Conservation (phyloP, 2,329 filamentous ascomycete genomes). For the Cladosporium phlei region DNA sequence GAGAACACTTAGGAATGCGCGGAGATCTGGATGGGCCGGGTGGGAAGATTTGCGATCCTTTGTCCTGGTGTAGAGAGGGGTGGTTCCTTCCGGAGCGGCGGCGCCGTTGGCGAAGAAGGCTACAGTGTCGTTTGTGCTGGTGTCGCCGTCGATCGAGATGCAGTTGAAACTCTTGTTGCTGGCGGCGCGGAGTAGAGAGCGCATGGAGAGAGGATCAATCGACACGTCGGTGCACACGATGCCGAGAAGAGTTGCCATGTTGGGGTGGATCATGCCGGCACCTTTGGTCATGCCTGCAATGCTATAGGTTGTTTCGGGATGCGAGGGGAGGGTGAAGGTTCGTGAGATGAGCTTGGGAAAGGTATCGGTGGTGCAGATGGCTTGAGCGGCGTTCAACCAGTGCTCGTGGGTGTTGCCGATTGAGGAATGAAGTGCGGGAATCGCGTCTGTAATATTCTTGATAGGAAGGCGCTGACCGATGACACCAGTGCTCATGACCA, state of each 20-base stretch:
- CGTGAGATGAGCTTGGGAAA: conserved; percentile 92
- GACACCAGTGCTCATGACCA: conserved; percentile 98
- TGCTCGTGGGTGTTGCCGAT: conserved; percentile 73
- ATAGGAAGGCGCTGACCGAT: conserved; percentile 94
- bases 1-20: conserved; percentile 65
- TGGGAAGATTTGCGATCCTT: conserved; percentile 46
- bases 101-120: conserved; percentile 93
- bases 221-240: conserved; percentile 90
- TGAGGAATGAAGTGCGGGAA: conserved; percentile 68
- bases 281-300: conserved; percentile 97
- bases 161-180: conserved; percentile 88
- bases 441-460: conserved; percentile 76
- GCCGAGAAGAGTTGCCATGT: conserved; percentile 93
- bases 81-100: conserved; percentile 42
- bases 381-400: conserved; percentile 81
- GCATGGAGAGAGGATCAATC: conserved; percentile 63
- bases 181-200: conserved; percentile 65
- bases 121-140: conserved; percentile 94
- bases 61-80: conserved; percentile 3
- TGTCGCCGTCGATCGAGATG: conserved; percentile 95
- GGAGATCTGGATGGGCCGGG: conserved; percentile 55
- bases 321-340: conserved; percentile 78
- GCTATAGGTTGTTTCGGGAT: conserved; percentile 68
- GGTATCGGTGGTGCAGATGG: conserved; percentile 97
- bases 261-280: conserved; percentile 97